Evolutionary conservation across 1,284 basidiomycete species (phyloP).

Genomic region (Athelia sp.): DNA sequence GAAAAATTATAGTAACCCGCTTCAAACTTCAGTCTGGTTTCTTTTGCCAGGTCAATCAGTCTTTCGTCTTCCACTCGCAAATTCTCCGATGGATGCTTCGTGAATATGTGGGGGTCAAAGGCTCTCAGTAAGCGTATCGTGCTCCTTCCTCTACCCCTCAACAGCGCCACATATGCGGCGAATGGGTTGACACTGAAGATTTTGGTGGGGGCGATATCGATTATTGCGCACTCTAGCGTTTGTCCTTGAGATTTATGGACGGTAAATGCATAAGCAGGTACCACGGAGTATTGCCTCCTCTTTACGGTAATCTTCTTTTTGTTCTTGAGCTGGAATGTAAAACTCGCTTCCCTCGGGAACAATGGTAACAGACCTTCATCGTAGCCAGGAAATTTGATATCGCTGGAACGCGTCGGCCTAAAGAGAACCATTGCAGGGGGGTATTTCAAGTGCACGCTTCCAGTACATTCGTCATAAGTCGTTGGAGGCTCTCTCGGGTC

Average conservation of each 20-base stretch:
- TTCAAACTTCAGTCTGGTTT: too few relatives aligned
- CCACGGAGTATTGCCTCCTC: conserved; percentile 15
- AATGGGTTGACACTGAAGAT: conserved; percentile 18
- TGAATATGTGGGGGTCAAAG: conserved; percentile 23
- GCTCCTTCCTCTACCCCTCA: conserved; percentile 19
- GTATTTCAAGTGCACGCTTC: conserved; percentile 5
- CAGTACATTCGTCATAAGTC: conserved; percentile 1
- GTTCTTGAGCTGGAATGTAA: neutral
- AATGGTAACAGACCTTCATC: neutral
- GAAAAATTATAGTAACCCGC: too few relatives aligned
- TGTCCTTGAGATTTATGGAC: conserved; percentile 24
- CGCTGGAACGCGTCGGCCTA: conserved; percentile 1
- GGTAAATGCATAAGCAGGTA: conserved; percentile 22
- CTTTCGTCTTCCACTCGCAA: conserved; percentile 16
- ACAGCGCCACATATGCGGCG: conserved; percentile 28
- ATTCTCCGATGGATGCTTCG: conserved; percentile 15
- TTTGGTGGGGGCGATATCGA: conserved; percentile 21
- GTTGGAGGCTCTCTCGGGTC: conserved; percentile 6
- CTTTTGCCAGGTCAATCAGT: too few relatives aligned
- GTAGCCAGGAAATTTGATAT: neutral
- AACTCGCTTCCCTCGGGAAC: neutral
- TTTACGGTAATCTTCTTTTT: neutral
- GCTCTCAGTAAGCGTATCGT: conserved; percentile 21
- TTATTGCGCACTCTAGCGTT: conserved; percentile 15
- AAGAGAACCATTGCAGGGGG: conserved; percentile 14